These are phyloP conservation scores for Fusarium torreyae DNA, from an alignment of 2,329 filamentous ascomycete genomes.

Conservation along the genomic window DNA sequence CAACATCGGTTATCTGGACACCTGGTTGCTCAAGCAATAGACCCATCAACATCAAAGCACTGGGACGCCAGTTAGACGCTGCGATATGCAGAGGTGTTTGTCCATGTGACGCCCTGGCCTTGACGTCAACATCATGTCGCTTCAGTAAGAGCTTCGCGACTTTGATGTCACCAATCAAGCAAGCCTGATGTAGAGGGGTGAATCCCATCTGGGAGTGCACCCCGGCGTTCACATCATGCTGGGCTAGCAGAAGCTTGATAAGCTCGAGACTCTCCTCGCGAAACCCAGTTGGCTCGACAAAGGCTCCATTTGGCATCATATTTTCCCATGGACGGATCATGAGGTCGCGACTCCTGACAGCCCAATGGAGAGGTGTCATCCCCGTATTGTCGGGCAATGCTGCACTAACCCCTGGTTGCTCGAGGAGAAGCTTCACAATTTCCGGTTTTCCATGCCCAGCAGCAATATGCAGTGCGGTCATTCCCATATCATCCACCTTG, in stretches of 20 bases:
- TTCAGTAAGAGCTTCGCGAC: slow-evolving; percentile 14
- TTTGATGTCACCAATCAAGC: neutral
- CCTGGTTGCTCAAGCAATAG: slow-evolving; percentile 6
- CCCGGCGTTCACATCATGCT: neutral
- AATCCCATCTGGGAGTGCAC: neutral
- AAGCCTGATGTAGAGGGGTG: slow-evolving; percentile 15
- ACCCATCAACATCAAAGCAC: slow-evolving; percentile 4
- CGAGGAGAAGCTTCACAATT: slow-evolving; percentile 11
- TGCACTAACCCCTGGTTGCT: neutral
- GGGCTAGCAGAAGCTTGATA: slow-evolving; percentile 12
- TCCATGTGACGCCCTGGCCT: neutral
- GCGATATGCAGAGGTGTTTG: slow-evolving; percentile 24
- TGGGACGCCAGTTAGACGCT: neutral
- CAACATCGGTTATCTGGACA: neutral
- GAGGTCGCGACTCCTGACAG: slow-evolving; percentile 5
- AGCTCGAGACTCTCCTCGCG: slow-evolving; percentile 5
- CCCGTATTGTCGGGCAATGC: neutral
- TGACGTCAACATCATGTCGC: slow-evolving; percentile 9
- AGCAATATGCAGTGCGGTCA: slow-evolving; percentile 1
- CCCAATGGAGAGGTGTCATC: slow-evolving; percentile 16
- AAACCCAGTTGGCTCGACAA: neutral
- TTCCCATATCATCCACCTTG: neutral
- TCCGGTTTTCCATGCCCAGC: neutral
- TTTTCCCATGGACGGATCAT: neutral
- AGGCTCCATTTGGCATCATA: no score